These are phyloP conservation scores for Peronosclerospora sorghi DNA, from an alignment of 352 stramenopile genomes.

Conservation along the genomic window DNA sequence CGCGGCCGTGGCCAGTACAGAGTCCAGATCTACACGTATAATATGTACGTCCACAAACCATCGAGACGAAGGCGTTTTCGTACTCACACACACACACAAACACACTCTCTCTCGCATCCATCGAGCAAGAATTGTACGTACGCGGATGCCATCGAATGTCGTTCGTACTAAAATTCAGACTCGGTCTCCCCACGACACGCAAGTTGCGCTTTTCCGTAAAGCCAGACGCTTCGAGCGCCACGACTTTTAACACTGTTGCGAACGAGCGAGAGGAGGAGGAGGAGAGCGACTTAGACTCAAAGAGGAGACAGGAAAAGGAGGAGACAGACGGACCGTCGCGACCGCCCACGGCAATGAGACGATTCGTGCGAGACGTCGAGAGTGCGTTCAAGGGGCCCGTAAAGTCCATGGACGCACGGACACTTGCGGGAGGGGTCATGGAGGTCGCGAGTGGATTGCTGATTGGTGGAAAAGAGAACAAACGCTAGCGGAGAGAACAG, in stretches of 20 bases:
- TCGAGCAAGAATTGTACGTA: no score
- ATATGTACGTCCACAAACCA: background rate
- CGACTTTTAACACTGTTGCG: constrained; percentile 77
- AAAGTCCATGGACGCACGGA: constrained; percentile 82
- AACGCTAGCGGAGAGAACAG: no score
- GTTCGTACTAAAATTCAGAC: constrained; percentile 83
- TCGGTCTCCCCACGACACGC: constrained; percentile 62
- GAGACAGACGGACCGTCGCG: constrained; percentile 48
- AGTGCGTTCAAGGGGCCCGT: constrained; percentile 76
- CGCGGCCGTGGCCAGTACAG: constrained; percentile 71
- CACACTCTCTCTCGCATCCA: no score
- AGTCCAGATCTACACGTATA: constrained; percentile 50
- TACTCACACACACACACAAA: no score
- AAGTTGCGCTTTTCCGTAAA: constrained; percentile 82
- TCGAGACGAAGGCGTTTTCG: no score
- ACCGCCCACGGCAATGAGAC: constrained; percentile 72
- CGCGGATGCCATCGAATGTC: constrained; percentile 84
- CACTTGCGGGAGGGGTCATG: constrained; percentile 16
- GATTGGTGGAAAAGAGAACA: background rate
- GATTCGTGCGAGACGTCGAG: constrained; percentile 73
- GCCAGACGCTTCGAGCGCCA: constrained; percentile 58
- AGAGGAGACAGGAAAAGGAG: background rate
- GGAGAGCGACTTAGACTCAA: background rate
- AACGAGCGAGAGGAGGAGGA: background rate
- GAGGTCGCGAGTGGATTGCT: constrained; percentile 37